Conservation (phyloP, 1,139 yeast species). For the Yamadazyma membranifaciens region DNA sequence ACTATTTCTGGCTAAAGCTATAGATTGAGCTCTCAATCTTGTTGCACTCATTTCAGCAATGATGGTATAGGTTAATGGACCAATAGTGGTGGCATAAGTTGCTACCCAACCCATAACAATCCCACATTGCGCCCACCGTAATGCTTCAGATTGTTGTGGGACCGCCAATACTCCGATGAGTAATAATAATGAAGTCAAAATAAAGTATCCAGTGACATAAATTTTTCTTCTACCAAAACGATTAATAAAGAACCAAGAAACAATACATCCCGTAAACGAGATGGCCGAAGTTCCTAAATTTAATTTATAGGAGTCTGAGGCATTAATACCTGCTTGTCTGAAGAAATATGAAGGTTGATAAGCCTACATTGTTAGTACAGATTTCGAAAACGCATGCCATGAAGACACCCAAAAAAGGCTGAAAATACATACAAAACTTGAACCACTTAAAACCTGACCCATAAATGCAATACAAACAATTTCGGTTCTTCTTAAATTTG, state of each 20-base stretch:
- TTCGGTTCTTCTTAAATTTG: conserved; percentile 23
- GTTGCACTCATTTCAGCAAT: conserved; percentile 22
- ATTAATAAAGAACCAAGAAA: conserved; percentile 23
- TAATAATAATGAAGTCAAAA: conserved; percentile 34
- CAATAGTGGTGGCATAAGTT: conserved; percentile 19
- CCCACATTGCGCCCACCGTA: conserved; percentile 21
- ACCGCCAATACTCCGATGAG: conserved; percentile 41
- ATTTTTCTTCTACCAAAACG: conserved; percentile 24
- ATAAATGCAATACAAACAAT: conserved; percentile 21
- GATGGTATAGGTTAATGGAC: conserved; percentile 22
- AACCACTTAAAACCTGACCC: conserved; percentile 24
- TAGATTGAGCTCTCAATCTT: conserved; percentile 20
- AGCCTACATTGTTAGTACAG: conserved; percentile 12
- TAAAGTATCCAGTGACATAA: conserved; percentile 22
- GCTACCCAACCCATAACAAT: conserved; percentile 20
- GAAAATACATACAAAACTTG: conserved; percentile 13
- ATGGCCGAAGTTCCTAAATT: conserved; percentile 30
- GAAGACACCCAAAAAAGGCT: too few species aligned
- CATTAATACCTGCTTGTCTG: conserved; percentile 23
- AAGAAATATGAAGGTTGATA: conserved; percentile 25
- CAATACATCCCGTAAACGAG: conserved; percentile 17
- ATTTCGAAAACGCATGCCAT: too few species aligned
- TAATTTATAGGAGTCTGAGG: conserved; percentile 22
- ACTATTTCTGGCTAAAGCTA: conserved; percentile 20
- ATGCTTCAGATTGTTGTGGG: conserved; percentile 19